Evolutionary conservation across 1,284 basidiomycete genomes (phyloP), one percentile per base, ranked within the genome.

Genomic region (Melampsora abietis-canadensis): DNA sequence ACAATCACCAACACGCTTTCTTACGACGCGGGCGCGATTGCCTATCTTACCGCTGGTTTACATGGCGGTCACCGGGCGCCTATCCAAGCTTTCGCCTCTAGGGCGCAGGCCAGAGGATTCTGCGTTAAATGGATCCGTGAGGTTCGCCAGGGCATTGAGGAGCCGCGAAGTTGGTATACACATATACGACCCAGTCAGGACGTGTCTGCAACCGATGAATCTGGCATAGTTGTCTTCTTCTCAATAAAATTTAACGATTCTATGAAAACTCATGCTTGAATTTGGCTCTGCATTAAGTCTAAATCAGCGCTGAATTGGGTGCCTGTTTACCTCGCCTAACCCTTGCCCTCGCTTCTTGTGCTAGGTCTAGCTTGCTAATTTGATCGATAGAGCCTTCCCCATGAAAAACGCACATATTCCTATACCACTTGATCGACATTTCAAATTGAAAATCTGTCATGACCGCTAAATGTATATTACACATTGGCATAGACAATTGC

Each of bases 111-210:
- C 14, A 54, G 19, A 27, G 51, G 51, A n/a, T 63, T 47, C 76
- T 79, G 77, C 67, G 78, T 80, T 77, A n/a, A 54, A 54, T 54
- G 51, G 51, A 54, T 54, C 24, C 51, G 51, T 12, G 51, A 54
- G 24, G 51, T 54, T 21, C 51, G 51, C 51, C 4, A 27, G 6
- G 17, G 51, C 1, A 5, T 27, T 7, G 51, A 54, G 24, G 51
- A 54, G 51, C 51, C 51, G 14, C 51, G 51, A 12, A 54, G 4
- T 6, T 54, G 51, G 51, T 21, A n/a, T 21, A 5, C 51, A 2
- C 21, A 54, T n/a, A 6, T 21, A 54, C 19, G 8, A 27, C 24
- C 51, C 24, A 27, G 24, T 54, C 48, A 51, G 5, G 24, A 54
- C 6, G n/a, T n/a, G 4, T 54, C 51, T 21, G 14, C 8, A 21